Percentiles rank a stretch among this genome's conserved stretches.
Conservation (phyloP, 2,329 filamentous ascomycete genomes). For the Rhynchosporium agropyri region DNA sequence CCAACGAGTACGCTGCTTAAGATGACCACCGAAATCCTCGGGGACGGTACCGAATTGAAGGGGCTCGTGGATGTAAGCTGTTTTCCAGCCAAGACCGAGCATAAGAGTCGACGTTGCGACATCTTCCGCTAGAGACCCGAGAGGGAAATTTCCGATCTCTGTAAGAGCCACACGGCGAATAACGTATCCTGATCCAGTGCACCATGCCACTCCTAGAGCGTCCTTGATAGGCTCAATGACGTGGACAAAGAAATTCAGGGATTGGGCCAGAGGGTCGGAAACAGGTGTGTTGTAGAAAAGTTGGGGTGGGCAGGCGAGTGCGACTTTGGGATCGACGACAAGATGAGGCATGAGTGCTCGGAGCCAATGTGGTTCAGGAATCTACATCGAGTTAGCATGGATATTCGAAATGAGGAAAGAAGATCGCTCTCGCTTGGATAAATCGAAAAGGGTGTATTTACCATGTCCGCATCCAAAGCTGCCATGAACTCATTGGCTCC, state of each 20-base stretch:
- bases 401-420: not conserved
- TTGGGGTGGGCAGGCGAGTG: constrained; percentile 61
- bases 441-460: not conserved
- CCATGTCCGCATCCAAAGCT: constrained; percentile 68
- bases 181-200: constrained; percentile 65
- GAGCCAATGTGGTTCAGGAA: constrained; percentile 63
- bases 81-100: constrained; percentile 63
- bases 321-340: constrained; percentile 57
- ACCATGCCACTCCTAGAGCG: constrained; percentile 57
- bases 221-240: constrained; percentile 52
- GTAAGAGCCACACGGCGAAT: constrained; percentile 61
- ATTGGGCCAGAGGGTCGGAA: constrained; percentile 58
- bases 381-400: constrained; percentile 37
- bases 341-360: constrained; percentile 62
- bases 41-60: constrained; percentile 63
- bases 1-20: constrained; percentile 61
- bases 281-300: constrained; percentile 64
- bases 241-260: constrained; percentile 61
- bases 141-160: constrained; percentile 63
- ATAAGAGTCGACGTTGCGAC: constrained; percentile 61
- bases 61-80: constrained; percentile 60
- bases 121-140: constrained; percentile 62
- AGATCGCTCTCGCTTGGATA: not conserved
- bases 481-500: constrained; percentile 61
- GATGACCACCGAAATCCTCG: constrained; percentile 56